A percentile compares a stretch with the other conserved stretches of the same genome.
These are phyloP conservation scores for Xylaria telfairii DNA, from an alignment of 495 filamentous ascomycete genomes.

Conservation along the genomic window DNA sequence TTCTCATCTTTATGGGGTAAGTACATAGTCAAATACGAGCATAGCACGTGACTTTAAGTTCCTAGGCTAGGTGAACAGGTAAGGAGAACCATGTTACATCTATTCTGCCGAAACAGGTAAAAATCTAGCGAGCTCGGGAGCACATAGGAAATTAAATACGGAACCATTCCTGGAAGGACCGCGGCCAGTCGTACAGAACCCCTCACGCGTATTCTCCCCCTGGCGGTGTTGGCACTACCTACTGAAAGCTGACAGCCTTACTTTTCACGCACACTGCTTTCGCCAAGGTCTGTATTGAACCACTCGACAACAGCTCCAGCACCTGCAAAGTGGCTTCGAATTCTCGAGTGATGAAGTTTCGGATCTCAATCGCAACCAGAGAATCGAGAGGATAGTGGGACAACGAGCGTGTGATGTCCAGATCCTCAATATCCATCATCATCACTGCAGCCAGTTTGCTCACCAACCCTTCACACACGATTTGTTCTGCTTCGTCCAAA, in stretches of 20 bases:
- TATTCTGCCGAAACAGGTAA: neutral
- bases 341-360: slow-evolving; percentile 56
- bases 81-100: neutral
- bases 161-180: neutral
- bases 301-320: slow-evolving; percentile 57
- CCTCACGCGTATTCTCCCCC: neutral
- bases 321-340: slow-evolving; percentile 62
- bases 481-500: slow-evolving; percentile 51
- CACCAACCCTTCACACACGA: slow-evolving; percentile 52
- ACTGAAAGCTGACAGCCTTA: slow-evolving; percentile 48
- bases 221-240: slow-evolving; percentile 9
- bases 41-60: too few relatives aligned
- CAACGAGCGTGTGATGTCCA: slow-evolving; percentile 55
- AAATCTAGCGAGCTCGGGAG: neutral
- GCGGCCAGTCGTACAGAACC: neutral
- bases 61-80: too few relatives aligned
- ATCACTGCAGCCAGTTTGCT: slow-evolving; percentile 57
- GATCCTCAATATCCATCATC: slow-evolving; percentile 59
- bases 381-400: slow-evolving; percentile 60
- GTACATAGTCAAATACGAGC: too few relatives aligned
- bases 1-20: too few relatives aligned
- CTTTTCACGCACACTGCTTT: slow-evolving; percentile 58
- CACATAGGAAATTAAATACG: neutral
- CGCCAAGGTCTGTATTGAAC: slow-evolving; percentile 54
- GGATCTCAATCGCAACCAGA: slow-evolving; percentile 60